Base-by-base conservation (phyloP, 108 stramenopile species). In the Nitzschia putrida region DNA sequence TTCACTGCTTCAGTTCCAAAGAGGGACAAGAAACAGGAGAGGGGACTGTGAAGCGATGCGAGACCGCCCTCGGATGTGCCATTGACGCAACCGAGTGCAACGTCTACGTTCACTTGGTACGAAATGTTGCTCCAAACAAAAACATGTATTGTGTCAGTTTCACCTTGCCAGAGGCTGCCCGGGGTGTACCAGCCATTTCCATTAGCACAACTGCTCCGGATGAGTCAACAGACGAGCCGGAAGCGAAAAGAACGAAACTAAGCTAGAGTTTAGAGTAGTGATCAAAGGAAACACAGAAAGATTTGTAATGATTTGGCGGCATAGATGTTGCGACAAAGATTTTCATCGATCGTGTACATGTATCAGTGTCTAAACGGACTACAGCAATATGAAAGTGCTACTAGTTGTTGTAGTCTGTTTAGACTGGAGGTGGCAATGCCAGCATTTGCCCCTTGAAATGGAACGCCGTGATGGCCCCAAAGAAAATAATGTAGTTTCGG, bases 91-190 rank as follows among this genome's bases (percentile, higher is more conserved):
- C 49, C 12, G 38, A 40, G 24, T 53, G 81, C 50, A 60, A 76
- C 21, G 71, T 80, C 9, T 23, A 41, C 3, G 72, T 91, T 40
- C 84, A 81, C 64, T 54, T 81, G 10, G 90, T 94, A 14, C 64
- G 93, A 61, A 87, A 94, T 72, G 89, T 94, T 22, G 79, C 90
- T 11, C 93, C 93, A 16, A 85, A 80, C 50, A 91, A 94, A 69
- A 89, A 91, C 72, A 94, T 94, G 93, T 72, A 89, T 21, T 91
- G 93, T 63, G 83, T 94, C 7, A 87, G 82, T 59, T 94, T 94
- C 64, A 29, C 50, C 14, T 58, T 94, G 45, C 93, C 93, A 25
- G 53, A 61, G 16, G 87, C 70, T 18, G 83, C 85, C 24, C 67
- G 68, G 7, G 21, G 2, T 11, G 23, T 83, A 39, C 42, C 71